Conservation (phyloP, 306 rosid genomes). For the Castanea mollissima region DNA sequence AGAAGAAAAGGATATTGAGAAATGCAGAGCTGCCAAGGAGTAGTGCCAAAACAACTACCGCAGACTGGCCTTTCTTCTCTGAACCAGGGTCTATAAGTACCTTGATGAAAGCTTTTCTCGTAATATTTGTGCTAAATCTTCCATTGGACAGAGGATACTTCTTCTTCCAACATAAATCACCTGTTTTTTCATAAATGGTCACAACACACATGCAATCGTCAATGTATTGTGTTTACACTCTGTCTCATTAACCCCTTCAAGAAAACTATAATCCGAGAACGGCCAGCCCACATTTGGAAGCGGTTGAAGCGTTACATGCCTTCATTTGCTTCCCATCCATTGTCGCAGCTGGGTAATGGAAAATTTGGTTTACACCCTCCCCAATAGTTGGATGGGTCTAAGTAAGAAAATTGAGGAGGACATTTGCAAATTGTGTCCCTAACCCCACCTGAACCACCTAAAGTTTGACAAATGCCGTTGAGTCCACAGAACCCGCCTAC, state of each 20-base stretch:
- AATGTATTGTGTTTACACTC: slow-evolving; percentile 2
- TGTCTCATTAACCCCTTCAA: background rate
- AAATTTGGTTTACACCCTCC: no score
- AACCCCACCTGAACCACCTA: no score
- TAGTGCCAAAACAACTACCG: background rate
- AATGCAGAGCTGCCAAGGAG: slow-evolving; percentile 31
- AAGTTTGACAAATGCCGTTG: no score
- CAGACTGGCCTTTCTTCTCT: background rate
- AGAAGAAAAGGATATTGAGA: no score
- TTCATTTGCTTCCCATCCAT: no score
- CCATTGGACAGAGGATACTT: slow-evolving; percentile 28
- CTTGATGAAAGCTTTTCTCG: background rate
- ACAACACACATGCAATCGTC: slow-evolving; percentile 13
- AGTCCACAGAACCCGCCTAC: no score
- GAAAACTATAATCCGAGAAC: background rate
- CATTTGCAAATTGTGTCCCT: no score
- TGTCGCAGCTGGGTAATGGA: no score
- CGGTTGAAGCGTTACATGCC: fast-evolving
- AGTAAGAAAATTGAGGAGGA: no score
- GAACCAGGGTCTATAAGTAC: background rate
- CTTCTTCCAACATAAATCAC: background rate
- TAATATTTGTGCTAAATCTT: background rate
- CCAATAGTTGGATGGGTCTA: no score
- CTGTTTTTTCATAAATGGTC: background rate
- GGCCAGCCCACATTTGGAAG: no score